A percentile compares a stretch with the other conserved stretches of the same genome.
phyloP scores from a whole-genome alignment of 306 rosid genomes.

The Glycine tomentella region DNA sequence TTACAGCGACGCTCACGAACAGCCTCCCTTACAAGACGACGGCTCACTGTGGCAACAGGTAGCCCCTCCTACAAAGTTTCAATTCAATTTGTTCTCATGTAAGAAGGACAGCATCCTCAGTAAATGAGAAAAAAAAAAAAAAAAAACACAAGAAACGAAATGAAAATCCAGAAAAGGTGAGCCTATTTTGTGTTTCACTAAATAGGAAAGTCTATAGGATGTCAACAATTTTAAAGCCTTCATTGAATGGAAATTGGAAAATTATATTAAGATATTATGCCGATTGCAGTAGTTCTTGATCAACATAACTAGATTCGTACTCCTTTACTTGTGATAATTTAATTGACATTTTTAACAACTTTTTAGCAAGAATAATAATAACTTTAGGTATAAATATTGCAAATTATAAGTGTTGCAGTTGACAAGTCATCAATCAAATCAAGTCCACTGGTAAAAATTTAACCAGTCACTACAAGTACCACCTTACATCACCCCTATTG shows the following conservation, averaged over 20 bases:
- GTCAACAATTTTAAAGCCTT: not conserved
- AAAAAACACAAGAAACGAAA: not conserved
- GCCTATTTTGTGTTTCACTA: not conserved
- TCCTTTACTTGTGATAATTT: conserved; percentile 10
- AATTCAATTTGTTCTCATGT: conserved; percentile 13
- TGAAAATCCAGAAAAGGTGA: not conserved
- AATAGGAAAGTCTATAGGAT: not conserved
- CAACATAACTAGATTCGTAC: conserved; percentile 10
- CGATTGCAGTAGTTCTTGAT: not conserved
- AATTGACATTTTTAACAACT: conserved; percentile 7
- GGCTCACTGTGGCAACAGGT: conserved; percentile 68
- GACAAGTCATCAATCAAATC: not conserved
- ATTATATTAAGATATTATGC: not conserved
- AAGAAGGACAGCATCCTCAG: not conserved
- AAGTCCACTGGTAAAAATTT: not conserved
- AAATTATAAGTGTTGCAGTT: not conserved
- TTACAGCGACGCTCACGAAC: conserved; percentile 85
- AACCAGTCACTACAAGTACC: not conserved
- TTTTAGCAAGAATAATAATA: not conserved
- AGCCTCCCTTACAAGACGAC: conserved; percentile 82
- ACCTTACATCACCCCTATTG: not conserved
- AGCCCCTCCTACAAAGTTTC: conserved; percentile 69
- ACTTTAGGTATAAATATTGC: not conserved
- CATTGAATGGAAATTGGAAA: not conserved
- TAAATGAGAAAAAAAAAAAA: not conserved